Percentiles rank a stretch among this genome's conserved stretches.
Conservation (phyloP, 176 grass and related monocot species). For the Oryza meyeriana region DNA sequence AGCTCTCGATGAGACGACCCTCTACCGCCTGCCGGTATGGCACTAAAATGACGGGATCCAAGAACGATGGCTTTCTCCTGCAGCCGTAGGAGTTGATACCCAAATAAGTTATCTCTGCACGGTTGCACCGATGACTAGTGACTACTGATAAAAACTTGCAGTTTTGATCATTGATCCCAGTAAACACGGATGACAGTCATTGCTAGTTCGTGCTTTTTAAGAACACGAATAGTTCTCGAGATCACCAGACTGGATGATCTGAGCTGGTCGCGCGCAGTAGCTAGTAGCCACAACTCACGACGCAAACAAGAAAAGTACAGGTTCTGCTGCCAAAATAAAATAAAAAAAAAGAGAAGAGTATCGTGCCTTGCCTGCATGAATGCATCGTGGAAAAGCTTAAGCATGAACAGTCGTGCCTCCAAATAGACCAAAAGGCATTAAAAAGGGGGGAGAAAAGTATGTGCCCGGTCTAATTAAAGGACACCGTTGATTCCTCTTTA, state of each 20-base stretch:
- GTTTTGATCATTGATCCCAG: not conserved
- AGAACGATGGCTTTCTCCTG: not conserved
- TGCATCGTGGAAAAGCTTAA: slow-evolving; percentile 21
- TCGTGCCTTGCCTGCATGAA: not conserved
- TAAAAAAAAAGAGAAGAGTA: not conserved
- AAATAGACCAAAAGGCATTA: slow-evolving; percentile 15
- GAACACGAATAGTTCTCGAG: not conserved
- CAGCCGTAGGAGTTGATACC: not conserved
- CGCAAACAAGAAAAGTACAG: not conserved
- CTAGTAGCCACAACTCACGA: slow-evolving; percentile 4
- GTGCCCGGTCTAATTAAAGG: slow-evolving; percentile 16
- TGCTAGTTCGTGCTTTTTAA: not conserved
- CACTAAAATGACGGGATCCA: not conserved
- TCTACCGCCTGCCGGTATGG: not conserved
- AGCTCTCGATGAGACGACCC: not conserved
- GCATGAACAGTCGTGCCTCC: slow-evolving; percentile 36
- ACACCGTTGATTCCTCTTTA: slow-evolving; percentile 2
- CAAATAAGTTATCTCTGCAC: not conserved
- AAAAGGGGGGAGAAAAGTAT: not conserved
- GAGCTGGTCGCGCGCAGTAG: slow-evolving; percentile 23
- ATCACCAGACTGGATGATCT: not conserved
- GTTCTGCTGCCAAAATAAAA: not conserved
- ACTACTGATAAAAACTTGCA: not conserved
- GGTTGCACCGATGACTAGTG: not conserved
- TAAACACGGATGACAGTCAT: not conserved